Evolutionary conservation across 2,329 filamentous ascomycete species (phyloP), one percentile per base, ranked within the genome.

Genomic region (Rhytidhysteron rufulum): DNA sequence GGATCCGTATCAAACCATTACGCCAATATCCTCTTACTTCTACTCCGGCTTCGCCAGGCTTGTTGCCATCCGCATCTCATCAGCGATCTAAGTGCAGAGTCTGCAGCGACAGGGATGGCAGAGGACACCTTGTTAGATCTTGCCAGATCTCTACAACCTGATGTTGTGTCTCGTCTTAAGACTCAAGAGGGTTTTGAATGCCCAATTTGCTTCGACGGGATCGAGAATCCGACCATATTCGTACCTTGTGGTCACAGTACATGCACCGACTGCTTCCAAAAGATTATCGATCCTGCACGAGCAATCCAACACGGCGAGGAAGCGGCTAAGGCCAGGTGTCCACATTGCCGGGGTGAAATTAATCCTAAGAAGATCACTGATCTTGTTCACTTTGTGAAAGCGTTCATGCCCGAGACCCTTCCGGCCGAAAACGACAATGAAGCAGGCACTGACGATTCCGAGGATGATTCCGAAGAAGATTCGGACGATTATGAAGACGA

Each of bases 201-300:
- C 55, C 86, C 86, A 0, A 82, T 93, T 16, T 95, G 89, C 60
- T 83, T 86, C 43, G 89, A 95, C 54, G 81, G 74, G 2, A 79
- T 84, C 5, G 73, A 77, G 11, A 89, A 90, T 46, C 86, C 87
- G 0, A 78, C 78, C 3, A 86, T 95, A 47, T 84, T 90, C 61
- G 73, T 88, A 37, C 88, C 88, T 1, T 95, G 89, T 55, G 89
- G 89, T 2, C 89, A 95, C 56, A 80, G 83, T 44, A 81, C 82
- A 18, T 95, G 89, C 63, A 70, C 76, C 1, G 84, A 89, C 47
- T 95, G 89, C 58, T 82, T 93, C 45, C 75, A 79, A 5, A 79
- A 77, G 40, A 75, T 94, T 34, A 74, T 63, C 11, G 86, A 88
- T 46, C 80, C 82, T 3, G 66, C 73, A 2, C 69, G 73, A 39